Base-by-base conservation (phyloP, 257 asterid genomes). In the Fraxinus americana region DNA sequence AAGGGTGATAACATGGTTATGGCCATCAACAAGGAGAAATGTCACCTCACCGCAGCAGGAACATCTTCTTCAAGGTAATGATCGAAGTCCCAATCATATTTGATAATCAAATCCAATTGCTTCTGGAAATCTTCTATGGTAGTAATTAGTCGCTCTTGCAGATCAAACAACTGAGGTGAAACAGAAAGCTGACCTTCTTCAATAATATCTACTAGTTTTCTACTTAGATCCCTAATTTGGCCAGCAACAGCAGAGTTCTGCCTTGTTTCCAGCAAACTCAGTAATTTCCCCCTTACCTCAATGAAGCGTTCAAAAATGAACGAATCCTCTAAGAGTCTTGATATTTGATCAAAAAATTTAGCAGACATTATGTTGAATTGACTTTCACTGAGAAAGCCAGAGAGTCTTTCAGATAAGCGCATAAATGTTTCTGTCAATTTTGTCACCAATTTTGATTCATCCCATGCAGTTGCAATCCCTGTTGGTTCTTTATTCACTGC, bases 31-130 rank as follows among this genome's bases (percentile, higher is more conserved):
- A 83, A 78, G 87, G 90, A 86, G 68, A 83, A 81, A 90, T 78
- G 96, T 88, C 97, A 90, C 97, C 98, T 96, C 97, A 96, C 98
- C 99, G 87, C 99, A 82, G 94, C 90, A 83, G 99, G 99, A 81
- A 92, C 89, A 71, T 96, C 99, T 86, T 94, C 97, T 83, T 96
- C 97, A 88, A 96, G 89, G 85, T 92, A 91, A 84, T 92, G 93
- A 87, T 96, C 99, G 19, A 96, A 96, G 92, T 92, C 99, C 98
- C 98, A 96, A 80, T 96, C 94, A 86, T 91, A 96, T 75, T 83
- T 91, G 87, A 91, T 89, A 70, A 96, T 96, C 91, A 96, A 82
- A 83, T 93, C 98, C 86, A 93, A 86, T 75, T 93, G 98, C 72
- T 93, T 93, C 95, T 93, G 98, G 79, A 93, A 93, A 88, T 96